A percentile compares a stretch with the other conserved stretches of the same genome.
phyloP scores from a whole-genome alignment of 306 rosid species.

The Cicer chorassanicum region DNA sequence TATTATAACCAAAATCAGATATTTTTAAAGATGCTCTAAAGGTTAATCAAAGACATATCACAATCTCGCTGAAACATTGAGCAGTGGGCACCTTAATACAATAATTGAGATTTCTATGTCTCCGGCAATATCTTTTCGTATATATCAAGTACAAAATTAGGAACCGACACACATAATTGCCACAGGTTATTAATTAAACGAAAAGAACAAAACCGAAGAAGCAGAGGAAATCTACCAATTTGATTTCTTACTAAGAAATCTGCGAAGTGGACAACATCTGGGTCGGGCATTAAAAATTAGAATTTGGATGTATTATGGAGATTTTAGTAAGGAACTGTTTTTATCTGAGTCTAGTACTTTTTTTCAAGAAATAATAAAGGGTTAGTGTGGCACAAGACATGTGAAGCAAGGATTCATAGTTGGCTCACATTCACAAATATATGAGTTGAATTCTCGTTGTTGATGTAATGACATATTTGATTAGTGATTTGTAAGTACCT shows the following conservation, averaged over 20 bases:
- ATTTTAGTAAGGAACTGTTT: not conserved
- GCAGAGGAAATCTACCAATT: slow-evolving; percentile 27
- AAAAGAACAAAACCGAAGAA: slow-evolving; percentile 8
- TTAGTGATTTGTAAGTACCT: no score
- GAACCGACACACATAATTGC: slow-evolving; percentile 50
- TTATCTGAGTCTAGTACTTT: not conserved
- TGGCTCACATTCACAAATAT: no score
- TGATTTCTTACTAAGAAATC: slow-evolving; percentile 3
- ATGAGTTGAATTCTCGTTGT: no score
- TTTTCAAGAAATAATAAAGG: not conserved
- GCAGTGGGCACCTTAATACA: slow-evolving; percentile 29
- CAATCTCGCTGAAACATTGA: slow-evolving; percentile 26
- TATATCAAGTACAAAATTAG: slow-evolving; percentile 44
- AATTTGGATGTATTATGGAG: not conserved
- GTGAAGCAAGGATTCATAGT: no score
- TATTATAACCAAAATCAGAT: no score
- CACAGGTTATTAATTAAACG: not conserved
- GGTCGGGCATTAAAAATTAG: not conserved
- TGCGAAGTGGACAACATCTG: slow-evolving; percentile 3
- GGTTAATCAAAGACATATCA: no score
- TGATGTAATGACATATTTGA: no score
- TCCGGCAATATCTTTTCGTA: slow-evolving; percentile 38
- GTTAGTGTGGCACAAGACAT: no score
- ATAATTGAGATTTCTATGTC: slow-evolving; percentile 47
- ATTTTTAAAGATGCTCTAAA: no score